Base-by-base conservation (phyloP, 305 asterid genomes). In the Euphrasia arctica region DNA sequence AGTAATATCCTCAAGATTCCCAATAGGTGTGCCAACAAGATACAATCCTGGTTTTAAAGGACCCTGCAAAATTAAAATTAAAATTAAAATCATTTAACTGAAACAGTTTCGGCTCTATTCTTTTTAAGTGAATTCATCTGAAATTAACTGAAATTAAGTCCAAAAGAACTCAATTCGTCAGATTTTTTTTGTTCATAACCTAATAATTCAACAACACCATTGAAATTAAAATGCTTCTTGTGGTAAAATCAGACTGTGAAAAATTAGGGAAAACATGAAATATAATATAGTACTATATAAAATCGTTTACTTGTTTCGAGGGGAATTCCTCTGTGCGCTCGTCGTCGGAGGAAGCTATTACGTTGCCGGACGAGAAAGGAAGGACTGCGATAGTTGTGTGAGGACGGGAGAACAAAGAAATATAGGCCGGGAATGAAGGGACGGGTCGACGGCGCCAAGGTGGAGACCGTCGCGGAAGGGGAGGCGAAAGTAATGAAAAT, bases 1-100 rank as follows among this genome's bases (percentile, higher is more conserved):
- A 55, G 97, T 91, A 72, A 91, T 91, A 75, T 91, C 97, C 78
- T 89, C 97, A 74, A 91, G 97, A 84, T 87, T 91, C 54, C 98
- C 97, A 60, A 91, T 85, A 56, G 98, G 96, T 9, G 98, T 89
- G 69, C 93, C 97, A 14, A 91, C 96, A 25, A 92, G 79, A 84
- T 92, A 92, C 25, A 89, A 66, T 51, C 96, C 98, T 65, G 96
- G 87, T 78, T 83, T 75, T 76, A 89, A 68, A 73, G 95, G 88
- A 54, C 87, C 87, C 98, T 91, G 50, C 69, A 75, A 68, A 61
- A 63, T 32, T 22, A 34, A 55, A 72, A 28, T 9, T 9, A 43
- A 62, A 51, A 62, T 29, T 5, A 11, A 1, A 28, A 36, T 6
- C 48, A 14, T 63, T 31, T 60, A 29, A 27, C 63, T 22, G 43